Evolutionary conservation across 2,329 filamentous ascomycete genomes (phyloP).

Genomic region (Fusarium miscanthi): DNA sequence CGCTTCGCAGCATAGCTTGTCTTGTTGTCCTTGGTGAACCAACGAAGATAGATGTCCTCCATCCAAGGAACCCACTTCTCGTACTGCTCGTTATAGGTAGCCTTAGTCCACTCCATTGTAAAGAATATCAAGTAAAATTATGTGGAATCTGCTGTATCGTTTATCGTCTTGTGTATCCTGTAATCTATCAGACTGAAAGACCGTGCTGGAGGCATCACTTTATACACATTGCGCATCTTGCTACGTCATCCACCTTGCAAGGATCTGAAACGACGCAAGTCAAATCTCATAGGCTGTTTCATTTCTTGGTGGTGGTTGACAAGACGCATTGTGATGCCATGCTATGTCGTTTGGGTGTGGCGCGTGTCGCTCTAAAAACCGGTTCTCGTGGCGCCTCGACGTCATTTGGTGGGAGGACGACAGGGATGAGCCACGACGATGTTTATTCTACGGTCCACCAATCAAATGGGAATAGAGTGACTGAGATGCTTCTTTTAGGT

Average conservation of each 20-base stretch:
- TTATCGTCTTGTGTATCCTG: neutral
- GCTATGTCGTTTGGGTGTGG: constrained; percentile 31
- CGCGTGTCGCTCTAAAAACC: constrained; percentile 40
- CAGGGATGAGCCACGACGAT: constrained; percentile 32
- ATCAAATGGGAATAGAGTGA: neutral
- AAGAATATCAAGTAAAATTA: neutral
- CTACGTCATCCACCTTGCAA: constrained; percentile 40
- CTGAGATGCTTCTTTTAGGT: neutral
- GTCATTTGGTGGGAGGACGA: constrained; percentile 30
- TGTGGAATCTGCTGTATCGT: neutral
- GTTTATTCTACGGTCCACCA: neutral
- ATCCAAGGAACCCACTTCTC: constrained; percentile 82
- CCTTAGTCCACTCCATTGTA: constrained; percentile 66
- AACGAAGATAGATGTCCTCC: constrained; percentile 77
- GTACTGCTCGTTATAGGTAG: constrained; percentile 78
- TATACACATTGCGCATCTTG: constrained; percentile 19
- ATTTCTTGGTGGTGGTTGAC: constrained; percentile 26
- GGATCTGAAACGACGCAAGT: constrained; percentile 22
- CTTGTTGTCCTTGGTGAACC: constrained; percentile 83
- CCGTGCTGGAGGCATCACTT: neutral
- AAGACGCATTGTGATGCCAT: constrained; percentile 39
- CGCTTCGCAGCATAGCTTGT: constrained; percentile 76
- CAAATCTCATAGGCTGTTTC: constrained; percentile 33
- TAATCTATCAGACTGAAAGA: neutral
- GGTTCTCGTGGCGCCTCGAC: constrained; percentile 40